These are phyloP conservation scores for Lactarius psammicola DNA, from an alignment of 768 basidiomycete genomes.

Conservation along the genomic window DNA sequence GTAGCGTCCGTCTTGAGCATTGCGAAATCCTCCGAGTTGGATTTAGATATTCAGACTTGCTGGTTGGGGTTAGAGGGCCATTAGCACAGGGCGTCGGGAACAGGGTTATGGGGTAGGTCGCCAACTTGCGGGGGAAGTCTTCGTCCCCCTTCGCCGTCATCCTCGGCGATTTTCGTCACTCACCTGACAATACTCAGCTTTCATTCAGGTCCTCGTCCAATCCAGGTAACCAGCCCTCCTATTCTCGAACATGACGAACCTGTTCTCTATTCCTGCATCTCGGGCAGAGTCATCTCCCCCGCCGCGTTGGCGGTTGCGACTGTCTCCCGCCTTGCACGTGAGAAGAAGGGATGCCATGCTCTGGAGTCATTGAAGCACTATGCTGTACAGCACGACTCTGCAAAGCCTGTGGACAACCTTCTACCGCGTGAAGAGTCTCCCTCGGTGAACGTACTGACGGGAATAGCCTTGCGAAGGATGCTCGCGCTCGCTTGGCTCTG, in stretches of 20 bases:
- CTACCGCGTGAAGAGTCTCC: conserved; percentile 49
- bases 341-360: no score
- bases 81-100: no score
- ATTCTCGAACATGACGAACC: conserved; percentile 74
- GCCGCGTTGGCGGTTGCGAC: no score
- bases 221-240: conserved; percentile 76
- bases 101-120: neutral
- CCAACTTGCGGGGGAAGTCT: conserved; percentile 86
- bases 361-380: no score
- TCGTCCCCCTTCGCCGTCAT: conserved; percentile 98
- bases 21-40: conserved; percentile 88
- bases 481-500: conserved; percentile 16
- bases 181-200: conserved; percentile 78
- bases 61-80: conserved; percentile 70
- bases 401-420: conserved; percentile 45
- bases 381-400: no score
- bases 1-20: conserved; percentile 69
- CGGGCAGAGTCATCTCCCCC: no score
- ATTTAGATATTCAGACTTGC: conserved; percentile 83
- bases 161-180: conserved; percentile 91
- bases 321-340: no score
- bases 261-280: no score
- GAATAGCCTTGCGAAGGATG: conserved; percentile 24
- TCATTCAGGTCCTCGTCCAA: conserved; percentile 68
- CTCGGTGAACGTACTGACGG: conserved; percentile 17